Percentiles rank a stretch among this genome's conserved stretches.
These are phyloP conservation scores for Friedmanniomyces endolithicus DNA, from an alignment of 495 filamentous ascomycete species.

Conservation along the genomic window DNA sequence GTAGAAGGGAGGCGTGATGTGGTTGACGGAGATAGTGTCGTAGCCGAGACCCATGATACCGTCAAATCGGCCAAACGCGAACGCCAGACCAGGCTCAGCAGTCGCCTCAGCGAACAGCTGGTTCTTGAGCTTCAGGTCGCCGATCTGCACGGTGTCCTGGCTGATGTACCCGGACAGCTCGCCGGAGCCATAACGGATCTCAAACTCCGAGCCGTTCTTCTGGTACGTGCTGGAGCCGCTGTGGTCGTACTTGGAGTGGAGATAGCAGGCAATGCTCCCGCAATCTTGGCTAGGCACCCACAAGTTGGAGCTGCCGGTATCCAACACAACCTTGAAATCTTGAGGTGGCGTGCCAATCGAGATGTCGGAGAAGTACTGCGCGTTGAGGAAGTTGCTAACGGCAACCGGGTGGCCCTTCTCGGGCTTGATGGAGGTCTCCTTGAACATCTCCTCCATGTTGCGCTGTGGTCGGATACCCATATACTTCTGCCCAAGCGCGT, in stretches of 20 bases:
- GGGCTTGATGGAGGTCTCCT: conserved; percentile 53
- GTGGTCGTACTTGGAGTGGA: conserved; percentile 93
- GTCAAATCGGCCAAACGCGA: conserved; percentile 96
- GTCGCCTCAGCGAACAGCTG: conserved; percentile 96
- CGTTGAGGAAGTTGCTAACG: conserved; percentile 95
- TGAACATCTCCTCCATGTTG: conserved; percentile 65
- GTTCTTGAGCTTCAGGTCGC: conserved; percentile 71
- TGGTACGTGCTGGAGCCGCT: conserved; percentile 83
- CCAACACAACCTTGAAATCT: conserved; percentile 93
- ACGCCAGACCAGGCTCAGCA: conserved; percentile 85
- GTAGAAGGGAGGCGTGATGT: conserved; percentile 90
- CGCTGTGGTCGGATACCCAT: conserved; percentile 67
- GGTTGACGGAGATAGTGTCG: conserved; percentile 90
- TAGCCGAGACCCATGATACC: conserved; percentile 94
- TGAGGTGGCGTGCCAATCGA: conserved; percentile 84
- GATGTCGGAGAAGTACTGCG: conserved; percentile 98
- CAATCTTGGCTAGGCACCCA: conserved; percentile 92
- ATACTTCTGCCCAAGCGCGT: conserved; percentile 80
- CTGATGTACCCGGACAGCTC: conserved; percentile 91
- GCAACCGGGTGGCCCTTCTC: conserved; percentile 69
- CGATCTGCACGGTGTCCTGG: conserved; percentile 71
- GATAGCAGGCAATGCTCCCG: conserved; percentile 93
- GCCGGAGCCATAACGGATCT: conserved; percentile 93
- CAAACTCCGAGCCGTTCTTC: conserved; percentile 81
- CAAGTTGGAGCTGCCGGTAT: conserved; percentile 97